Evolutionary conservation across 2,329 filamentous ascomycete species (phyloP).

Genomic region (Rachicladosporium sp.): DNA sequence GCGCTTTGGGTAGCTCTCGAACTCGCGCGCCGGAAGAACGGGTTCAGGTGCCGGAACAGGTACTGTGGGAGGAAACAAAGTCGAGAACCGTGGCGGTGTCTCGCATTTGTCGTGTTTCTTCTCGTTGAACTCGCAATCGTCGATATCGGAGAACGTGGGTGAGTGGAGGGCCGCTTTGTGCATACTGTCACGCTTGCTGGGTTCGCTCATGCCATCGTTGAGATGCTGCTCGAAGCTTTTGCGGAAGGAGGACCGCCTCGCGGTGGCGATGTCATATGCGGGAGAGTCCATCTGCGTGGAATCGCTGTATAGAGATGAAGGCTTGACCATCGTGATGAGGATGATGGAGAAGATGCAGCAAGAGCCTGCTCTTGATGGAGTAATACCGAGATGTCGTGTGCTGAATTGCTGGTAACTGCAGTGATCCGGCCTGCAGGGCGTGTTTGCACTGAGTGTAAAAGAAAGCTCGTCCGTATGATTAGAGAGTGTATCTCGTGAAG

Average conservation of each 20-base stretch:
- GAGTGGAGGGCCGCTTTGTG: constrained; percentile 8
- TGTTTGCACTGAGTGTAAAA: background rate
- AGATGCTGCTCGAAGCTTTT: constrained; percentile 20
- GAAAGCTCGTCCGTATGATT: background rate
- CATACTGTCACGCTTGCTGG: constrained; percentile 2
- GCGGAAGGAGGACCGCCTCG: constrained; percentile 16
- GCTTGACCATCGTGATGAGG: constrained; percentile 1
- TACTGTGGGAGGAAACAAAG: constrained; percentile 15
- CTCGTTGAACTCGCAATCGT: constrained; percentile 12
- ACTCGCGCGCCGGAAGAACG: constrained; percentile 10
- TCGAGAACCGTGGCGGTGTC: constrained; percentile 21
- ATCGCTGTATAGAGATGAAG: background rate
- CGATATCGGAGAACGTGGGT: constrained; percentile 4
- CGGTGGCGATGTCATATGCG: background rate
- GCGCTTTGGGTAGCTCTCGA: constrained; percentile 16
- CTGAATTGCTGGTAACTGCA: background rate
- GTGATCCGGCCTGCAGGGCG: background rate
- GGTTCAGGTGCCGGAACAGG: constrained; percentile 9
- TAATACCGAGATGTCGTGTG: background rate
- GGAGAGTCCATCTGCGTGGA: background rate
- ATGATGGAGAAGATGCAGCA: constrained; percentile 1
- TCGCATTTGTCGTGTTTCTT: constrained; percentile 10
- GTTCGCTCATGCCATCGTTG: constrained; percentile 21
- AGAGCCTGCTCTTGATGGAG: constrained; percentile 2
- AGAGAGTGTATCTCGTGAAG: constrained; percentile 3